Percentiles rank a stretch among this genome's conserved stretches.
Evolutionary conservation across 179 eudicot genomes (phyloP).

Genomic region (Sideroxylon spinosum): DNA sequence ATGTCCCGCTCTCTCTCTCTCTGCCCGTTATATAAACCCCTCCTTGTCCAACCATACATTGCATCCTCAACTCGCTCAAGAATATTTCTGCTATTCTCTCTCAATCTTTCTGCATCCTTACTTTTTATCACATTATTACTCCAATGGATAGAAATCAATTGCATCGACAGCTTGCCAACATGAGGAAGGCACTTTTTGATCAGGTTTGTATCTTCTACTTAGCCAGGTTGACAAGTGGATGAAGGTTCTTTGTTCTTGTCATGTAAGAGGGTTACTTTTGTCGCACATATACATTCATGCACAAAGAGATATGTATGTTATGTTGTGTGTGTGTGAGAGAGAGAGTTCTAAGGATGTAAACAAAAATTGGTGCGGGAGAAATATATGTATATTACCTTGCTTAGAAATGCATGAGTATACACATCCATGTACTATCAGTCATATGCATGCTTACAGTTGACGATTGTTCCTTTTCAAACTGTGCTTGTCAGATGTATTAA

Average conservation of each 20-base stretch:
- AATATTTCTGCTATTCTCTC: background rate
- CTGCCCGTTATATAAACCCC: slow-evolving; percentile 20
- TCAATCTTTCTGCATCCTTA: background rate
- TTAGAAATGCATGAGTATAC: no score
- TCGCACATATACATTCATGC: background rate
- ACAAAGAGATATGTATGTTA: background rate
- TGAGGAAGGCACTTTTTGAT: slow-evolving; percentile 77
- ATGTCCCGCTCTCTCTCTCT: slow-evolving; percentile 2
- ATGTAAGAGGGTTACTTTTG: no score
- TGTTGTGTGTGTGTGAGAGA: no score
- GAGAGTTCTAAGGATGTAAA: no score
- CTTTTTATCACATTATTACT: slow-evolving; percentile 6
- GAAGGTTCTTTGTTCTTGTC: no score
- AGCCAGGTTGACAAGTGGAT: no score
- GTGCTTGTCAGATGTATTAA: background rate
- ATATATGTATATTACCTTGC: no score
- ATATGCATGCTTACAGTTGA: background rate
- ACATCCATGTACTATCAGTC: no score
- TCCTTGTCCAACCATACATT: slow-evolving; percentile 10
- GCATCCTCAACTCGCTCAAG: slow-evolving; percentile 11
- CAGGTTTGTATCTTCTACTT: slow-evolving; percentile 34
- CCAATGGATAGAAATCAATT: slow-evolving; percentile 57
- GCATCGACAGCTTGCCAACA: slow-evolving; percentile 65
- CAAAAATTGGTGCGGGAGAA: no score
- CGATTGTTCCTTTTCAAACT: background rate